Conservation (phyloP, 495 filamentous ascomycete genomes). For the Aspergillus ellipticus region DNA sequence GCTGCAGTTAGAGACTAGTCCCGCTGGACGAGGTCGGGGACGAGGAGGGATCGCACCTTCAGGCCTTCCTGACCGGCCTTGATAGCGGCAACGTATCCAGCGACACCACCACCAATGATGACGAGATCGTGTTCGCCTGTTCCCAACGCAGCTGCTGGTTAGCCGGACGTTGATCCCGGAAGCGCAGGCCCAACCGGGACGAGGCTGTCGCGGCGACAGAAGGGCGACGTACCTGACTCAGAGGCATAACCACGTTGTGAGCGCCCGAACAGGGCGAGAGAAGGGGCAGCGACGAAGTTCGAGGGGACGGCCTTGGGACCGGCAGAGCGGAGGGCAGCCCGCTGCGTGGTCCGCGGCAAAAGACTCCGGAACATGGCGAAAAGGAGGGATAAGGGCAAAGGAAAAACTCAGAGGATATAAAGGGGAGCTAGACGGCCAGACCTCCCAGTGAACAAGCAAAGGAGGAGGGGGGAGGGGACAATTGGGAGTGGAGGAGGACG, state of each 20-base stretch:
- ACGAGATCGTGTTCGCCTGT: conserved; percentile 87
- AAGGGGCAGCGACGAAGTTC: conserved; percentile 53
- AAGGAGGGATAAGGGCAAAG: conserved; percentile 21
- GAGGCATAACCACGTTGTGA: conserved; percentile 73
- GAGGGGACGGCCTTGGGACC: conserved; percentile 46
- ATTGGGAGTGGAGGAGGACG: conserved; percentile 15
- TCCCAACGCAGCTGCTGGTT: conserved; percentile 19
- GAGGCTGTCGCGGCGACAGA: not conserved
- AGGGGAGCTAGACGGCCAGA: conserved; percentile 20
- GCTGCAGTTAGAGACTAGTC: conserved; percentile 10
- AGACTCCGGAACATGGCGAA: conserved; percentile 68
- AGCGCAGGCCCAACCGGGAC: conserved; percentile 9
- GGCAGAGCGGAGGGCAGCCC: conserved; percentile 55
- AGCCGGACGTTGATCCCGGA: conserved; percentile 19
- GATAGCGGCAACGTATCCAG: conserved; percentile 98
- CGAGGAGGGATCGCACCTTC: conserved; percentile 59
- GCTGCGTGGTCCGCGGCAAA: conserved; percentile 62
- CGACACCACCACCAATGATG: conserved; percentile 96
- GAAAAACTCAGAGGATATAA: conserved; percentile 23
- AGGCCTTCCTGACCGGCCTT: conserved; percentile 97
- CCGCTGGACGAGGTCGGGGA: conserved; percentile 6
- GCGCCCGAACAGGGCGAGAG: conserved; percentile 50
- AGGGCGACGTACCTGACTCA: conserved; percentile 62
- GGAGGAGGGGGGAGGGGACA: conserved; percentile 26
- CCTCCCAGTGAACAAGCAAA: conserved; percentile 27